Evolutionary conservation across 2,329 filamentous ascomycete genomes (phyloP), one percentile per base, ranked within the genome.

Genomic region (Hyphodiscus sp.): DNA sequence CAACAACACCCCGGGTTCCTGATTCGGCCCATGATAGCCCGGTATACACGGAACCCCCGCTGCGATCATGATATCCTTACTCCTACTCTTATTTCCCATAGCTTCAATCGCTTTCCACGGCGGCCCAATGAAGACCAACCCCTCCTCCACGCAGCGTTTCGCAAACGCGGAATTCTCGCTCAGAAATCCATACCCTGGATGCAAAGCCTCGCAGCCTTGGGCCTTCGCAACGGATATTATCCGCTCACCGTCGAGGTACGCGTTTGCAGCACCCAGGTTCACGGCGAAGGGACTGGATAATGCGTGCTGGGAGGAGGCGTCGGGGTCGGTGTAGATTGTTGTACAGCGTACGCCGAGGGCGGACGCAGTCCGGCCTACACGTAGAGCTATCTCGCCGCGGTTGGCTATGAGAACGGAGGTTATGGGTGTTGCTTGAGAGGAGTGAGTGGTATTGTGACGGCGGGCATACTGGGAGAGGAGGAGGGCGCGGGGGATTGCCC

Each of bases 1-100:
- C 52, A 89, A 68, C 23, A 86, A 69, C 60, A 81, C 71, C 52
- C 73, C 69, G 46, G 79, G 76, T 47, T 86, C 82, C 73, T 99
- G 94, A 50, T 96, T 89, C 1, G 77, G 65, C 18, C 94, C 94
- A 68, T 97, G 94, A 66, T 99, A 99, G 0, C 94, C 94, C 0
- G 94, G 94, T 47, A 99, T 94, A 65, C 94, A 97, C 4, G 91
- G 91, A 2, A 99, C 94, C 9, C 91, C 90, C n/a, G 94, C 92
- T 4, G 83, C 83, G 33, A 82, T 90, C 94, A 99, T 97, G 67
- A 99, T 96, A 68, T 96, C 88, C 71, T 99, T 99, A 50, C 89
- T 94, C 55, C 87, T 79, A 52, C 86, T 91, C 74, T 96, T 96
- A 73, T 95, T 89, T 48, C 91, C 91, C 91, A 96, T 96, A 55